Evolutionary conservation across 2,329 filamentous ascomycete species (phyloP), one percentile per base, ranked within the genome.

Genomic region (Domatiomyces globalis): DNA sequence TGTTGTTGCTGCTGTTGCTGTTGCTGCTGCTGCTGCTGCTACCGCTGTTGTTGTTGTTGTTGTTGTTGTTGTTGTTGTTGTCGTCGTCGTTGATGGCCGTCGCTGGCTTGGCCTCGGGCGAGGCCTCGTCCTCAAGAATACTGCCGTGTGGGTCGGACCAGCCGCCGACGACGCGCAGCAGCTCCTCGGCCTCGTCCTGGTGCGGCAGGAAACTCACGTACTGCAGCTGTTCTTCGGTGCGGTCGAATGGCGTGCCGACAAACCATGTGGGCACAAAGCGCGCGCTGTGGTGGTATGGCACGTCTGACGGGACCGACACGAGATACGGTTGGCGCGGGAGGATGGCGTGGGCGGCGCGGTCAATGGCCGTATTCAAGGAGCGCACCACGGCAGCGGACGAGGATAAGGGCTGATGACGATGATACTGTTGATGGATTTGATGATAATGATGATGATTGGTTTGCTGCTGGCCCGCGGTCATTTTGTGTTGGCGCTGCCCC

Each of bases 151-250:
- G 69, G 62, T 74, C 71, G 46, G 74, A 73, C 66, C 76, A 75
- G 57, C 76, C 74, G 49, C 76, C 75, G 39, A 58, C 57, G 53
- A 74, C 73, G 9, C 71, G 71, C 55, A 73, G 67, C 48, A 78
- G 63, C 51, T 74, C 67, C 43, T 70, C 72, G 58, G 77, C 73
- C 53, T 73, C 73, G 33, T 72, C 72, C 60, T 80, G 75, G 62
- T 79, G 77, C 51, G 74, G 76, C 50, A 78, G 66, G 57, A 78
- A 81, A 52, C 77, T 81, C 68, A 79, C 71, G 63, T 82, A 82
- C 61, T 82, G 79, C 49, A 79, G 68, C 58, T 73, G 69, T 59
- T 79, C 73, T 63, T 83, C 79, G 56, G 74, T 67, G 17, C 64
- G 65, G 48, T 67, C 65, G 63, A 81, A 83, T 3, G 77, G 73